Base-by-base conservation (phyloP, 2,329 filamentous ascomycete species). In the Penicillium oxalicum region DNA sequence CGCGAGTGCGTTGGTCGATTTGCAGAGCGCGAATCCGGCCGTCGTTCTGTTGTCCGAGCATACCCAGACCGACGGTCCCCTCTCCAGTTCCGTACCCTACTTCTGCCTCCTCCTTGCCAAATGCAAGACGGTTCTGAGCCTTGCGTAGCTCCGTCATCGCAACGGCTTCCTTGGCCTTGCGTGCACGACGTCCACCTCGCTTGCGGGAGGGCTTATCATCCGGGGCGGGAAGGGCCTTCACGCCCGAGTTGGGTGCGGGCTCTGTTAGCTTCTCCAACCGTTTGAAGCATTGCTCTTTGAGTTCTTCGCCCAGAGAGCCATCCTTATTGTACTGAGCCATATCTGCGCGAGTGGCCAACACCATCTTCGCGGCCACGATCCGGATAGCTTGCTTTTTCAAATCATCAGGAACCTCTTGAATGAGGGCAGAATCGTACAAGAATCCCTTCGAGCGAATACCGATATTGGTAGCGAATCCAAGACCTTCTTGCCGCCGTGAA, bases 111-210 rank as follows among this genome's bases (percentile, higher is more conserved):
- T 97, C 91, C 67, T 95, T 93, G 50, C 91, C 91, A 63, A 98
- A 98, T 0, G 85, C 89, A 81, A 98, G 86, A 46, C 93, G 82
- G 72, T 98, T 98, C 71, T 97, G 93, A 4, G 90, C 90, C 69
- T 97, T 96, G 56, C 91, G 84, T 28, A 98, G 76, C 47, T 98
- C 93, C 0, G 93, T 98, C 89, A 96, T 95, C 51, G 93, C 91
- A 5, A 88, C 88, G 4, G 91, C 91, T 70, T 95, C 93, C 78
- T 98, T 98, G 51, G 91, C 91, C 70, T 95, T 95, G 49, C 93
- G 78, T 9, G 91, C 93, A 56, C 90, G 79, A 47, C 91, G 79
- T 44, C 93, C 93, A 68, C 93, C 93, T 56, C 93, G 87, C 69
- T 98, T 98, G 32, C 91, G 80, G 0, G 88, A 84, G 1, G 90